Evolutionary conservation across 176 grass and related monocot species (phyloP), one percentile per base, ranked within the genome.

Genomic region (Rhynchospora tenuis): DNA sequence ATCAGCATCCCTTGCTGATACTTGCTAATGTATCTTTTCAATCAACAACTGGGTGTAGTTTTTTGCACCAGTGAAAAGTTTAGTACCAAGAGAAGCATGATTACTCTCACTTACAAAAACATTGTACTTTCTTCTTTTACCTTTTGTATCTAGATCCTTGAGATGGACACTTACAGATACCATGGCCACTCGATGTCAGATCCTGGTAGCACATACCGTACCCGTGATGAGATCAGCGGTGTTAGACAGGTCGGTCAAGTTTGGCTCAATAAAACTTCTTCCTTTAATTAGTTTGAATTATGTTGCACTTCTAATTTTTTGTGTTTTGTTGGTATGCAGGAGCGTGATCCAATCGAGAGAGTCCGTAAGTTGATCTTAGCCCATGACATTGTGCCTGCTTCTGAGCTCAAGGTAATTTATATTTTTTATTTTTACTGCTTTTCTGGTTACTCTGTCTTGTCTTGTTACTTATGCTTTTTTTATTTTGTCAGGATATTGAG

Each of bases 111-210:
- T 77, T 56, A 56, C 24, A 56, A 5, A 54, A 74, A 31, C 50
- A 77, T 16, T 19, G 6, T 64, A 64, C n/a, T 20, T 43, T 62
- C 22, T 81, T 45, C 3, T 8, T 61, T 48, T 45, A 47, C 2
- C n/a, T 65, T 76, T 55, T 85, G 38, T 81, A 88, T 77, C 67
- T 64, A 94, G 95, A 90, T 98, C 84, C 92, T 98, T 89, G 95
- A 98, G 88, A 94, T 98, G 95, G 92, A 94, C 79, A 98, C 95
- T 67, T 94, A 98, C 62, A 89, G 92, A 83, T 94, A 98, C 86
- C 92, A 98, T 17, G 95, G 95, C 3, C 92, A 98, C 65, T 94
- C 95, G 0, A 94, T 98, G 92, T 94, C 92, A 26, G 92, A 98
- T 83, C 95, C 95, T 50, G 92, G 89, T 24, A 94, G 95, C 89